Conservation (phyloP, 2,329 filamentous ascomycete species). For the Pseudocercospora eumusae region DNA sequence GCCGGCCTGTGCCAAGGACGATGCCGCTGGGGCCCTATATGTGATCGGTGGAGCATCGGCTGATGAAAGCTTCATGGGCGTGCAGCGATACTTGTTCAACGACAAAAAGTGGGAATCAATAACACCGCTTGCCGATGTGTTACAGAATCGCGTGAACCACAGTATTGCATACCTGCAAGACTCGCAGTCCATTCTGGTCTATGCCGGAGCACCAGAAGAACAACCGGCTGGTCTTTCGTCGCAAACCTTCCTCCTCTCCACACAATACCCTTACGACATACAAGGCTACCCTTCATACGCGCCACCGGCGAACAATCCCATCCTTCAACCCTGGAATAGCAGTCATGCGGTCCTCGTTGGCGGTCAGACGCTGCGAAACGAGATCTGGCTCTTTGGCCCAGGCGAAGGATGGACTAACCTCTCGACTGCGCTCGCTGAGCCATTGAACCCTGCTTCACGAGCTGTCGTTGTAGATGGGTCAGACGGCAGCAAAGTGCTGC, state of each 20-base stretch:
- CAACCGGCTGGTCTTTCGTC: slow-evolving; percentile 59
- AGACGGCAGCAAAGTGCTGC: slow-evolving; percentile 76
- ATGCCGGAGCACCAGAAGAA: slow-evolving; percentile 71
- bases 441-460: slow-evolving; percentile 35
- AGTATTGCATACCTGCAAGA: slow-evolving; percentile 72
- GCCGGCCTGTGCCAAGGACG: slow-evolving; percentile 73
- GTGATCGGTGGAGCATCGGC: slow-evolving; percentile 73
- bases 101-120: slow-evolving; percentile 62
- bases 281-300: slow-evolving; percentile 60
- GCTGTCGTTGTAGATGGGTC: slow-evolving; percentile 68
- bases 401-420: slow-evolving; percentile 67
- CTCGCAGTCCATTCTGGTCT: slow-evolving; percentile 73
- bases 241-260: slow-evolving; percentile 73
- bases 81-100: slow-evolving; percentile 68
- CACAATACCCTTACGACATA: slow-evolving; percentile 65
- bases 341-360: slow-evolving; percentile 73
- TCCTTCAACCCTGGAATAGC: slow-evolving; percentile 73
- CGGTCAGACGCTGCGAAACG: slow-evolving; percentile 64
- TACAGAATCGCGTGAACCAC: slow-evolving; percentile 72
- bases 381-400: slow-evolving; percentile 72
- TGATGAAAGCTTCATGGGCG: slow-evolving; percentile 65
- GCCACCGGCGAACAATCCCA: slow-evolving; percentile 66
- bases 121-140: slow-evolving; percentile 51
- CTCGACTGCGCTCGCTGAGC: slow-evolving; percentile 61
- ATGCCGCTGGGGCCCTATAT: slow-evolving; percentile 66